Conservation (phyloP, 1,284 basidiomycete genomes). For the Tylopilus orsonianus region DNA sequence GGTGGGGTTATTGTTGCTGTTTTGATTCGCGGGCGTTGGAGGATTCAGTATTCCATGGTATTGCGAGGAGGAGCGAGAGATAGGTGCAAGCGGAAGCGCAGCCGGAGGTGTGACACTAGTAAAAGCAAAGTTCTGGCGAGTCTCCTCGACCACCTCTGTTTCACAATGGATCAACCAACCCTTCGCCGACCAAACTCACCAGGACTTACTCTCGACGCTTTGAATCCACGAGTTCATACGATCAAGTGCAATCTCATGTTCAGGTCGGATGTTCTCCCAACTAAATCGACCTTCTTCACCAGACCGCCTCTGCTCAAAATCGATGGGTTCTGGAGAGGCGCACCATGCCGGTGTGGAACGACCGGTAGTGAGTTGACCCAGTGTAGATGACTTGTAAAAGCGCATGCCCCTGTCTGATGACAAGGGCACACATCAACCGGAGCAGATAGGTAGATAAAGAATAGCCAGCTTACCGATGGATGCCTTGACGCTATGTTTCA, state of each 20-base stretch:
- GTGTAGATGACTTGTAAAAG: conserved; percentile 52
- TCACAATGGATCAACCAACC: conserved; percentile 9
- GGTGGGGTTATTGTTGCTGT: conserved; percentile 14
- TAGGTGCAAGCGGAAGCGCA: conserved; percentile 54
- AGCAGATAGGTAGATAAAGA: background rate
- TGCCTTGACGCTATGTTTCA: conserved; percentile 67
- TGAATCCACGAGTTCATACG: conserved; percentile 76
- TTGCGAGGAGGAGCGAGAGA: conserved; percentile 49
- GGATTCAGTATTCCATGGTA: conserved; percentile 24
- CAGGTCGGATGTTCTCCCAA: conserved; percentile 35
- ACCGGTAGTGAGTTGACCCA: conserved; percentile 40
- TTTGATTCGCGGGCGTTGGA: conserved; percentile 1
- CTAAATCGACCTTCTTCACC: conserved; percentile 35
- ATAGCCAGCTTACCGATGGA: conserved; percentile 57
- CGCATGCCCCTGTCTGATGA: conserved; percentile 44
- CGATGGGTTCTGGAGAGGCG: conserved; percentile 32
- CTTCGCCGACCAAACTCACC: background rate
- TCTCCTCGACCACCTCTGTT: conserved; percentile 74
- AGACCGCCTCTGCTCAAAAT: conserved; percentile 35
- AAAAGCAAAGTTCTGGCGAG: conserved; percentile 66
- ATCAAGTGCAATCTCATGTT: conserved; percentile 49
- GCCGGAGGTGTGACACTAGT: conserved; percentile 45
- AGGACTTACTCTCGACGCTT: conserved; percentile 72
- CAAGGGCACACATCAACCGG: background rate
- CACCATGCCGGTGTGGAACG: conserved; percentile 43